Evolutionary conservation across 1,139 yeast genomes (phyloP), one percentile per base, ranked within the genome.

Genomic region (Blastobotrys malaysiensis): DNA sequence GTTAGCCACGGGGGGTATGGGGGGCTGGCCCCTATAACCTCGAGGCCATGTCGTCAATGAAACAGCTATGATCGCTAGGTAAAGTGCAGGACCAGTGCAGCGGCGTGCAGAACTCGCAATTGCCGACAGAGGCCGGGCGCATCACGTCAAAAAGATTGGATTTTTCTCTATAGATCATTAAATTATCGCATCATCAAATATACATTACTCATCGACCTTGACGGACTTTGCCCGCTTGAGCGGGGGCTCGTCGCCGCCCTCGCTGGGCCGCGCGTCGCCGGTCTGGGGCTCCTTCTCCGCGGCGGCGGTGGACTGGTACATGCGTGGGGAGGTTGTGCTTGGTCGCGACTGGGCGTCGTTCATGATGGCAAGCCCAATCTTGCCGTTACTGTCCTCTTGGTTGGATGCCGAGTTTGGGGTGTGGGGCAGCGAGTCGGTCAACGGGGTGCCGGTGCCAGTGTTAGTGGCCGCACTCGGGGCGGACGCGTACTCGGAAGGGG

Each of bases 401-500:
- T 44, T 46, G 45, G 55, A 36, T 11, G 53, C 39, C 5, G 56
- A 52, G 20, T 57, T 50, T 11, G 62, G 62, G 16, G 64, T 60
- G 51, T 61, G 60, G 2, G 64, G 62, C 47, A 59, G 50, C 11
- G 58, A 53, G 49, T 60, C 64, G 11, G 64, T 59, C 51, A 60
- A 53, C 6, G 64, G 64, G 14, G 64, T 61, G 48, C 57, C 51
- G 13, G 63, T 54, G 19, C 59, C 58, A 9, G 31, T 26, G 31
- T 26, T 26, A 9, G 31, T 26, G 13, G 31, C 31, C 11, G 31
- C 31, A 3, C 11, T 5, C 5, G 31, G 31, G 13, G 31, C 31
- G 3, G 31, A 26, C 36, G 54, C 52, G 22, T 55, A 57, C 22
- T 57, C 60, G 24, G 51, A 45, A 22, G 39, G 43, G 11, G 46